These are phyloP conservation scores for Parasitella parasitica DNA, from an alignment of 371 early-diverging fungal genomes.

Conservation along the genomic window DNA sequence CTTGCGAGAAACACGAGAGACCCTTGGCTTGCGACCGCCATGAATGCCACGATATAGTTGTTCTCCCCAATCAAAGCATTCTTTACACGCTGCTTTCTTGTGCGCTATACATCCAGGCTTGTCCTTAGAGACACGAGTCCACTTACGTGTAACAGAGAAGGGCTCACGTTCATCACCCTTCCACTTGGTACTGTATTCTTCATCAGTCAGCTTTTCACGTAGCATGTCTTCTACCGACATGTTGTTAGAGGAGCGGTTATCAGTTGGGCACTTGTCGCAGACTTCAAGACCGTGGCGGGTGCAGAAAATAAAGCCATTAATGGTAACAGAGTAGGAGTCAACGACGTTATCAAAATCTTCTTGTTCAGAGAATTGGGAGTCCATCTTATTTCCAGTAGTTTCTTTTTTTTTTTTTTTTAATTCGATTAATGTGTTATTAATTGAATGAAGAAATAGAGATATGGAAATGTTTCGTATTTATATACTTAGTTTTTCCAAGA, in stretches of 20 bases:
- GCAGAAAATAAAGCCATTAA: conserved; percentile 42
- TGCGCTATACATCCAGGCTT: conserved; percentile 49
- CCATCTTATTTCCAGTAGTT: conserved; percentile 26
- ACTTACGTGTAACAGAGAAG: conserved; percentile 38
- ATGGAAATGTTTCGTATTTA: neutral
- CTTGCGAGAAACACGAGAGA: conserved; percentile 24
- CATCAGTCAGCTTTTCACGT: conserved; percentile 37
- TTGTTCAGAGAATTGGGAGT: conserved; percentile 34
- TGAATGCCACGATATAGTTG: conserved; percentile 35
- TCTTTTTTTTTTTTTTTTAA: neutral
- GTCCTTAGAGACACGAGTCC: conserved; percentile 39
- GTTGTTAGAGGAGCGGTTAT: conserved; percentile 43
- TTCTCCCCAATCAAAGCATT: conserved; percentile 52
- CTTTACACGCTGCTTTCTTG: conserved; percentile 42
- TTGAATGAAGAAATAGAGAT: neutral
- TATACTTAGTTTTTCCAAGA: neutral
- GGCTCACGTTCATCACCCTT: conserved; percentile 52
- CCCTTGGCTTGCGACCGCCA: conserved; percentile 36
- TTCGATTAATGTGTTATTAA: neutral
- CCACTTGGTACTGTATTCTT: conserved; percentile 42
- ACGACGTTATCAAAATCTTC: conserved; percentile 40
- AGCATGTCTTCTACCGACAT: conserved; percentile 43
- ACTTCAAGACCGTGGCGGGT: conserved; percentile 47
- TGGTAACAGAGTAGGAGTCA: conserved; percentile 36
- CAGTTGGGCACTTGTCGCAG: conserved; percentile 47